Base-by-base conservation (phyloP, 2,329 filamentous ascomycete species). In the Magnaporthiopsis rhizophila region DNA sequence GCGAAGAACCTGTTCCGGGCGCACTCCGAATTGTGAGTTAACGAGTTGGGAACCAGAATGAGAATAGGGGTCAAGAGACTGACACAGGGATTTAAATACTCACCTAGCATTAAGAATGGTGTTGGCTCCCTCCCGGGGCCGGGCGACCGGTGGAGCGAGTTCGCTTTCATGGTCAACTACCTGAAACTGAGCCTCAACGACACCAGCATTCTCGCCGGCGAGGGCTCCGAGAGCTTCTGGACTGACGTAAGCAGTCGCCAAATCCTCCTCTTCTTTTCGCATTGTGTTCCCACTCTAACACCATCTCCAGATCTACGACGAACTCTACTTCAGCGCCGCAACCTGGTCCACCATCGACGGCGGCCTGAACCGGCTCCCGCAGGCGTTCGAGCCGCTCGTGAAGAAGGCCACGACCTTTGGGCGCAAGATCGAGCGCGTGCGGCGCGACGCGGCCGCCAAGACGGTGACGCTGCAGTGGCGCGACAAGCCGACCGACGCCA, bases 311-410 rank as follows among this genome's bases (percentile, higher is more conserved):
- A 71, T 82, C 18, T 85, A 85, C 67, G 86, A 88, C 2, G 76
- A 76, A 6, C 76, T 84, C 6, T 89, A 89, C 73, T 88, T 88
- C 70, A 69, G 72, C 1, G 85, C 86, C 0, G 82, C 82, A 0
- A 78, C 79, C 4, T 89, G 84, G 84, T 78, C 77, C n/a, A 89
- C 87, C 3, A 88, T 90, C 67, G 84, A 90, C 69, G 78, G 79
- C 62, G 79, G 74, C 7, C 69, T 80, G 45, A 83, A 81, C 66
- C 81, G 82, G 0, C 79, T 91, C 0, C 87, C 88, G 34, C 0
- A 72, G 77, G 83, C 88, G 0, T 89, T 91, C 74, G 78, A 80
- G 13, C 87, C 88, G 0, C 80, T 85, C 26, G 82, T 90, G 2
- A 76, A 81, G 64, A 80, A 84, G 53, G 78, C 81, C 57, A 83